A percentile compares a stretch with the other conserved stretches of the same genome.
Conservation (phyloP, 2,329 filamentous ascomycete species). For the Alternaria triticimaculans region DNA sequence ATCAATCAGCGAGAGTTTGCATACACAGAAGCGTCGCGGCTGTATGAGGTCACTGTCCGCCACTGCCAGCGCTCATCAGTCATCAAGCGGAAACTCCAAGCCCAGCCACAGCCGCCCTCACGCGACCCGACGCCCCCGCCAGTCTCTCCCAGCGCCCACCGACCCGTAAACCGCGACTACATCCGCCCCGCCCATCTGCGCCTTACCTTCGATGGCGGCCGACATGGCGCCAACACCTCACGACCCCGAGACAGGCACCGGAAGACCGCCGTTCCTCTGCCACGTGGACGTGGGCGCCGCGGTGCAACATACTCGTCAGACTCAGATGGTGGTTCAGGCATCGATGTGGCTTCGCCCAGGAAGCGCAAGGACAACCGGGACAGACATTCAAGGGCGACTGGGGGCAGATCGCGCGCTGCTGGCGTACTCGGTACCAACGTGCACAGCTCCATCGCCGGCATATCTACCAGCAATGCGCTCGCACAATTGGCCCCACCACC, state of each 20-base stretch:
- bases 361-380: conserved; percentile 43
- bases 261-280: conserved; percentile 22
- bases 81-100: conserved; percentile 67
- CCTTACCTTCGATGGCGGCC: conserved; percentile 35
- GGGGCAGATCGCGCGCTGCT: conserved; percentile 42
- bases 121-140: conserved; percentile 64
- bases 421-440: conserved; percentile 61
- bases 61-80: conserved; percentile 64
- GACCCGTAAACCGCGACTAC: conserved; percentile 29
- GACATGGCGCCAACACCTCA: conserved; percentile 26
- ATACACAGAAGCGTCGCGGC: conserved; percentile 62
- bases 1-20: conserved; percentile 63
- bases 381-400: conserved; percentile 52
- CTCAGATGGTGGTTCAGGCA: conserved; percentile 25
- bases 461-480: conserved; percentile 68
- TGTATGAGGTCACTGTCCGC: conserved; percentile 64
- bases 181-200: conserved; percentile 37
- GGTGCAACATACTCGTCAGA: conserved; percentile 23
- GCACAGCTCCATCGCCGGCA: conserved; percentile 61
- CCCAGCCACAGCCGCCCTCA: conserved; percentile 66
- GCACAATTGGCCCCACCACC: conserved; percentile 66
- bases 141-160: conserved; percentile 49
- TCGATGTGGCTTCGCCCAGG: conserved; percentile 22
- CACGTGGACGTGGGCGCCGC: conserved; percentile 21
- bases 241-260: conserved; percentile 33